Conservation (phyloP, 2,329 filamentous ascomycete species). For the Cytospora mali region DNA sequence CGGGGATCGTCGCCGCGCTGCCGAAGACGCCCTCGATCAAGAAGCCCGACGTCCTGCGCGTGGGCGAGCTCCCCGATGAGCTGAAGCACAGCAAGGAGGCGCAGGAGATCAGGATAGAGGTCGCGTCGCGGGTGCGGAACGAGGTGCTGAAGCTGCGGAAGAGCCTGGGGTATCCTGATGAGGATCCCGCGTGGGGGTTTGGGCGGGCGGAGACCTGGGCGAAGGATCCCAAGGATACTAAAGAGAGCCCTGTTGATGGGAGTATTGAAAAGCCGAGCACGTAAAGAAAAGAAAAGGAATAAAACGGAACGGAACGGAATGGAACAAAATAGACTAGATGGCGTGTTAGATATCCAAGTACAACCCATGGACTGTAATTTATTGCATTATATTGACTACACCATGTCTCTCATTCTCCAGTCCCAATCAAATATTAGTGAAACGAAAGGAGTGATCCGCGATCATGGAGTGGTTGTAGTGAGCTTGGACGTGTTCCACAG, state of each 20-base stretch:
- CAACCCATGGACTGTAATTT: not conserved
- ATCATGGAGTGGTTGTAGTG: no score
- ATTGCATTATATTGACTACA: not conserved
- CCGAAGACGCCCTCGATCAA: conserved; percentile 29
- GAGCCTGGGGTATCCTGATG: conserved; percentile 73
- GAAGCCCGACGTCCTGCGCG: conserved; percentile 29
- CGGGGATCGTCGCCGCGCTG: conserved; percentile 19
- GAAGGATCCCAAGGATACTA: conserved; percentile 50
- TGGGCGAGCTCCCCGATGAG: conserved; percentile 66
- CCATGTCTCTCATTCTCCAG: not conserved
- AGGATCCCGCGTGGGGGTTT: conserved; percentile 67
- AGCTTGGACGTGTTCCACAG: no score
- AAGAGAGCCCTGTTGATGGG: conserved; percentile 57
- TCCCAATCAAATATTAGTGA: not conserved
- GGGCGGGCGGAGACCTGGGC: conserved; percentile 82
- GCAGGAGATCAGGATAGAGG: conserved; percentile 74
- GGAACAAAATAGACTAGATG: not conserved
- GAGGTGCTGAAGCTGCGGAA: conserved; percentile 79
- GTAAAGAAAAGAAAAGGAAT: not conserved
- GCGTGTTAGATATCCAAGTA: not conserved
- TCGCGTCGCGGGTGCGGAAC: conserved; percentile 74
- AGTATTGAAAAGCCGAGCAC: conserved; percentile 45
- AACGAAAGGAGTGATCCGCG: no score
- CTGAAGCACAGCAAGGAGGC: conserved; percentile 75
- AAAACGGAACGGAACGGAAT: not conserved